Evolutionary conservation across 1,139 yeast species (phyloP).

Genomic region (Yamadazyma blattariae): DNA sequence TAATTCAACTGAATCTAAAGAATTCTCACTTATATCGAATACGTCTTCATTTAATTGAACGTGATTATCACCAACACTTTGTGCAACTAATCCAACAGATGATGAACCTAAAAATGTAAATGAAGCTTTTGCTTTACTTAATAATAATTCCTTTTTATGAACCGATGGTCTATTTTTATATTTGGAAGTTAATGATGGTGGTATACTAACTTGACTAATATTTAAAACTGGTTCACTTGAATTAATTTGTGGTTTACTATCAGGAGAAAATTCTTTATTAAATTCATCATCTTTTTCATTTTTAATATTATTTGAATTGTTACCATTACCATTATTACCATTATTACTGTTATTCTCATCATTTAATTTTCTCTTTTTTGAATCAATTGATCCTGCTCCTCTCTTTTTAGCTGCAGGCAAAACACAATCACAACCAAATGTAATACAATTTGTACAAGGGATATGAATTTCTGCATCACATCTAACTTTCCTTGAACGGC

Average conservation of each 20-base stretch:
- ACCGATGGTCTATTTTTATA: slow-evolving; percentile 41
- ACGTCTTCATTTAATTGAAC: slow-evolving; percentile 41
- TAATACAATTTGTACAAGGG: slow-evolving; percentile 76
- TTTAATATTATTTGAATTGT: slow-evolving; percentile 7
- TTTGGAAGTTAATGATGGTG: slow-evolving; percentile 43
- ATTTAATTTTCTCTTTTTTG: slow-evolving; percentile 17
- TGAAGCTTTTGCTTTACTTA: slow-evolving; percentile 28
- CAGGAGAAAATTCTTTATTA: slow-evolving; percentile 9
- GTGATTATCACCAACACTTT: slow-evolving; percentile 45
- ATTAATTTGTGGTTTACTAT: slow-evolving; percentile 8
- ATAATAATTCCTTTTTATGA: slow-evolving; percentile 32
- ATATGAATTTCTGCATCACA: slow-evolving; percentile 68
- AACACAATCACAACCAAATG: slow-evolving; percentile 72
- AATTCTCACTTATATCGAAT: slow-evolving; percentile 33
- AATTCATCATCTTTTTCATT: slow-evolving; percentile 5
- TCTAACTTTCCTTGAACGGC: slow-evolving; percentile 71
- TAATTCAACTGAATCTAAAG: slow-evolving; percentile 63
- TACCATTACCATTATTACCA: slow-evolving; percentile 4
- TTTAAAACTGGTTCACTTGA: slow-evolving; percentile 39
- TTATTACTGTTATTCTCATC: slow-evolving; percentile 7
- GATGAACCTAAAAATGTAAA: slow-evolving; percentile 42
- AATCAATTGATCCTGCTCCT: slow-evolving; percentile 27
- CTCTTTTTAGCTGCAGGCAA: slow-evolving; percentile 58
- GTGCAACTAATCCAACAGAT: slow-evolving; percentile 41
- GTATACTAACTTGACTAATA: slow-evolving; percentile 42